These are phyloP conservation scores for Penicillium capsulatum DNA, from an alignment of 2,329 filamentous ascomycete genomes.

Conservation along the genomic window DNA sequence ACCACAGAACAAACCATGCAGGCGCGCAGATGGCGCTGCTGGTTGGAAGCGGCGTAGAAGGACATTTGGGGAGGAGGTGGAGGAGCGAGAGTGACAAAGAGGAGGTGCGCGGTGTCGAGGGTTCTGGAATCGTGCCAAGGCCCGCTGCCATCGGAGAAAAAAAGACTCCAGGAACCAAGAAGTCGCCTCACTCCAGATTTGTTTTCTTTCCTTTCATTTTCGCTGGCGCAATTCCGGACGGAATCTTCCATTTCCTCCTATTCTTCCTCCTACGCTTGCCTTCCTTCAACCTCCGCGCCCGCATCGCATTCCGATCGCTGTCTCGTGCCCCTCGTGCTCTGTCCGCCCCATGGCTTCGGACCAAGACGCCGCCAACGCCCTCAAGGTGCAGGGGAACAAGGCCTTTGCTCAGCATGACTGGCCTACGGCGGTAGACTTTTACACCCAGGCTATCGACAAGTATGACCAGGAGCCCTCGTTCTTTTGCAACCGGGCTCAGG, in stretches of 20 bases:
- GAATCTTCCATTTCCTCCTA: not conserved
- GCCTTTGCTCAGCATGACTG: constrained; percentile 87
- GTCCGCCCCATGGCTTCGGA: constrained; percentile 40
- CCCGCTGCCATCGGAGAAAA: constrained; percentile 22
- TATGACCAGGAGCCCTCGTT: constrained; percentile 82
- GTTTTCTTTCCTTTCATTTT: constrained; percentile 4
- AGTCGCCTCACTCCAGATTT: not conserved
- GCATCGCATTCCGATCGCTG: constrained; percentile 16
- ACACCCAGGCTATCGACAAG: constrained; percentile 80
- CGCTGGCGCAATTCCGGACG: constrained; percentile 2
- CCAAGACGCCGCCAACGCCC: constrained; percentile 66
- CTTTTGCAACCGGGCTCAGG: constrained; percentile 92
- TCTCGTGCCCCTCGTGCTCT: constrained; percentile 25
- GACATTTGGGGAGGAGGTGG: constrained; percentile 30
- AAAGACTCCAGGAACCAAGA: constrained; percentile 14
- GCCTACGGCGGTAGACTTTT: constrained; percentile 73
- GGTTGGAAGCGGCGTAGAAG: constrained; percentile 67
- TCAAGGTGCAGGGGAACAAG: constrained; percentile 94
- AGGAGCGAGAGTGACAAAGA: constrained; percentile 3
- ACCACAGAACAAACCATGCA: constrained; percentile 99
- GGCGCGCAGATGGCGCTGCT: constrained; percentile 83
- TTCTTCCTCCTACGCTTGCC: not conserved
- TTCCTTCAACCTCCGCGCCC: not conserved
- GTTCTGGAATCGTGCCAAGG: constrained; percentile 32
- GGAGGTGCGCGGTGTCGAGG: constrained; percentile 15